Evolutionary conservation across 2,329 filamentous ascomycete genomes (phyloP).

Genomic region (Fusarium newnesense): DNA sequence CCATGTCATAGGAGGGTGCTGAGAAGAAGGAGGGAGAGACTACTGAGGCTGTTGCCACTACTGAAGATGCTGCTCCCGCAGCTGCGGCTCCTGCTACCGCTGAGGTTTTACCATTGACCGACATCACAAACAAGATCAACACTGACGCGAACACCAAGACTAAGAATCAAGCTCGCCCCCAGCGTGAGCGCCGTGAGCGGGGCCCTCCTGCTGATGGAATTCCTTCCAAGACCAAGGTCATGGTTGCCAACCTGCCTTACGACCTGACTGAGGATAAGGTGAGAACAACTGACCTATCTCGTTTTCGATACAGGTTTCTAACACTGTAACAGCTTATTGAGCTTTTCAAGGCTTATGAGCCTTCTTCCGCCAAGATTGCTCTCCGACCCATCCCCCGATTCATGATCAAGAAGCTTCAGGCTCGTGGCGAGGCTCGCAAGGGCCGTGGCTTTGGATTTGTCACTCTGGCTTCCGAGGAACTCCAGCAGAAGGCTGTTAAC

Average conservation of each 20-base stretch:
- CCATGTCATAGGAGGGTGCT: slow-evolving; percentile 44
- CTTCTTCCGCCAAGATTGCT: slow-evolving; percentile 96
- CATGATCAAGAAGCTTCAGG: slow-evolving; percentile 99
- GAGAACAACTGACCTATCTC: slow-evolving; percentile 49
- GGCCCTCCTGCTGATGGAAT: slow-evolving; percentile 97
- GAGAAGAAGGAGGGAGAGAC: slow-evolving; percentile 60
- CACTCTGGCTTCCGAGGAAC: slow-evolving; percentile 91
- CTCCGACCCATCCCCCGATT: slow-evolving; percentile 98
- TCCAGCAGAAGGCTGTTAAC: slow-evolving; percentile 94
- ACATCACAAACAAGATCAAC: slow-evolving; percentile 68
- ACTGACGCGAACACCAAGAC: slow-evolving; percentile 70
- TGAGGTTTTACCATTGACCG: slow-evolving; percentile 69
- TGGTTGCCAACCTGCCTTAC: slow-evolving; percentile 99
- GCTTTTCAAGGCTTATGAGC: slow-evolving; percentile 92
- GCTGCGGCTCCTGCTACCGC: slow-evolving; percentile 58
- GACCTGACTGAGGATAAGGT: slow-evolving; percentile 98
- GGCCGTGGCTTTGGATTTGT: slow-evolving; percentile 99
- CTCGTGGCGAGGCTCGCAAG: slow-evolving; percentile 97
- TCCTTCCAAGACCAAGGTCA: slow-evolving; percentile 99
- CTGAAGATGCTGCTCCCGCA: slow-evolving; percentile 58
- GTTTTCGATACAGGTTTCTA: slow-evolving; percentile 20
- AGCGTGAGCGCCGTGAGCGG: slow-evolving; percentile 78
- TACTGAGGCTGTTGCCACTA: slow-evolving; percentile 52
- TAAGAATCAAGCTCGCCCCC: slow-evolving; percentile 63
- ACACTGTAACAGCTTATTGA: slow-evolving; percentile 82